Conservation (phyloP, 2,329 filamentous ascomycete species). For the Penicillium psychrosexuale region DNA sequence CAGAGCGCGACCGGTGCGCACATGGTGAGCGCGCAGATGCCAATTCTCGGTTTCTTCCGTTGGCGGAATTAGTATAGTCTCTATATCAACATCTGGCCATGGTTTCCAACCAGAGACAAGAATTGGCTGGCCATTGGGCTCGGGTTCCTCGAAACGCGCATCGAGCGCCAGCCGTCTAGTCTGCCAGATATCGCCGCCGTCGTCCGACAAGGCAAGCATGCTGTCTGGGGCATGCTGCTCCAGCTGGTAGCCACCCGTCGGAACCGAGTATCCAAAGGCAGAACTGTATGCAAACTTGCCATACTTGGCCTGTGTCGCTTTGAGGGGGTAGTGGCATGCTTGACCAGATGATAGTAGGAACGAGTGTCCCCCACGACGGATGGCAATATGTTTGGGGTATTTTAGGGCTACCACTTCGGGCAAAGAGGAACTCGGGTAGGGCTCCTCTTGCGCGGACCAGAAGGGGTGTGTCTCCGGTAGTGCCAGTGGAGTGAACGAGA, state of each 20-base stretch:
- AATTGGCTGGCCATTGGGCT: conserved; percentile 49
- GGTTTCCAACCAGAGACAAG: conserved; percentile 69
- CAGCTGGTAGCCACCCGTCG: conserved; percentile 70
- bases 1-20: conserved; percentile 53
- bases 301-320: conserved; percentile 78
- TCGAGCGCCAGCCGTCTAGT: conserved; percentile 66
- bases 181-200: conserved; percentile 76
- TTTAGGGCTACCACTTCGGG: conserved; percentile 59
- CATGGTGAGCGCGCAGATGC: conserved; percentile 40
- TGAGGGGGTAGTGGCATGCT: conserved; percentile 78
- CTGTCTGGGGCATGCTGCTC: conserved; percentile 75
- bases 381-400: conserved; percentile 71
- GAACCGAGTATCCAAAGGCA: conserved; percentile 73
- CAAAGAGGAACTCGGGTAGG: conserved; percentile 55
- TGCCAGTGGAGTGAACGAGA: conserved; percentile 71
- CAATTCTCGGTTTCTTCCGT: conserved; percentile 35
- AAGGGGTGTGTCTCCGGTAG: conserved; percentile 69
- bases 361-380: conserved; percentile 68
- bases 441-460: conserved; percentile 67
- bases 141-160: conserved; percentile 58
- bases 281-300: conserved; percentile 75
- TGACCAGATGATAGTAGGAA: conserved; percentile 75
- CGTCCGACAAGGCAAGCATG: conserved; percentile 72
- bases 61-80: conserved; percentile 39
- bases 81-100: conserved; percentile 56